Evolutionary conservation across 331 rosid genomes (phyloP), one percentile per base, ranked within the genome.

Genomic region (Rhamnella rubrinervis): DNA sequence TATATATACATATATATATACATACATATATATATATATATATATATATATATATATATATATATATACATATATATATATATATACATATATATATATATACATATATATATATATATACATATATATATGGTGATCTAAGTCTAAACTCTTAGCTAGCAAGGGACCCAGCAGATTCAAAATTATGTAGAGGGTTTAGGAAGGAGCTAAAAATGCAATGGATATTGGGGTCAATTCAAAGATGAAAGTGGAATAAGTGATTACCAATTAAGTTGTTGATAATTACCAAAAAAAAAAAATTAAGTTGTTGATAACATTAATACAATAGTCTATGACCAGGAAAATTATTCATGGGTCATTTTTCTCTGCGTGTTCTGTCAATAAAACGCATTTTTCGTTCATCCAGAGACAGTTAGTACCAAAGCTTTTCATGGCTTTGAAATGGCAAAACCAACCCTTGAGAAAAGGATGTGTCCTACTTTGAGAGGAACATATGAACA

Each of bases 391-490:
- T 25, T 71, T 61, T 70, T 78, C 76, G 77, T 79, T 71, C 83
- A 85, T 73, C 70, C 77, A 71, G 68, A 68, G 61, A 41, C 59
- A 59, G 76, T 31, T 68, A 73, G 72, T 66, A 80, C 86, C 63
- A 71, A 78, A 77, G 75, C 63, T 77, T 55, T 89, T 80, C 79
- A 74, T 72, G 77, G 83, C 78, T 79, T 82, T 83, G 67, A 87
- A 84, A 80, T 76, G 79, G 82, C 70, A 84, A 83, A 83, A 71
- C 83, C 74, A 78, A 72, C 74, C 75, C 76, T 70, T 70, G 7
- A 68, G 78, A 79, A 80, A 90, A 82, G 81, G 85, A 83, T 82
- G 81, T 74, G 81, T 71, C 87, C 64, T 85, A 69, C 81, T 76
- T 77, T 44, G 47, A 75, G 81, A 65, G 77, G 77, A 81, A 81